Conservation (phyloP, 179 eudicot species). For the Beta corolliflora region DNA sequence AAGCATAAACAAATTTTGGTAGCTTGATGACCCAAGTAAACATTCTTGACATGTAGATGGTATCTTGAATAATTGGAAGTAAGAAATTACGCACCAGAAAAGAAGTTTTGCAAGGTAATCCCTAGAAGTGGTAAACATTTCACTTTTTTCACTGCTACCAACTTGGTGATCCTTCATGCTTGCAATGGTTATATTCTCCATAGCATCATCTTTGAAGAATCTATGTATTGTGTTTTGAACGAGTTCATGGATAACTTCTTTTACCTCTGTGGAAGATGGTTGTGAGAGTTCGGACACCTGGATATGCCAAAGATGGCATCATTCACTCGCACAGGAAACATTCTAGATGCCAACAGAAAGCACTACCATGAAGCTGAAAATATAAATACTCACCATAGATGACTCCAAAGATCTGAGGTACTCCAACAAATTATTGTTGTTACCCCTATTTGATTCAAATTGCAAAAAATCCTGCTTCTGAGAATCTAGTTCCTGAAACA, state of each 20-base stretch:
- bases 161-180: constrained; percentile 39
- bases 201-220: constrained; percentile 56
- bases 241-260: constrained; percentile 72
- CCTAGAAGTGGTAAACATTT: constrained; percentile 64
- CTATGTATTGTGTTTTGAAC: constrained; percentile 53
- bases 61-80: constrained; percentile 11
- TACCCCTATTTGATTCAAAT: constrained; percentile 47
- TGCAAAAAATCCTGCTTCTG: constrained; percentile 53
- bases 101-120: constrained; percentile 92
- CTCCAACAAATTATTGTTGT: constrained; percentile 65
- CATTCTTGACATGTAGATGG: neutral
- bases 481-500: constrained; percentile 64
- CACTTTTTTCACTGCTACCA: constrained; percentile 35
- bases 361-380: constrained; percentile 2
- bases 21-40: neutral
- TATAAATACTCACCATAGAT: constrained; percentile 57
- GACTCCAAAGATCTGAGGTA: constrained; percentile 76
- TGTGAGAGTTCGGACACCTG: constrained; percentile 83
- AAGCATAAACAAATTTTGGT: neutral
- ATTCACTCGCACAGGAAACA: neutral
- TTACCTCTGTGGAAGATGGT: constrained; percentile 82
- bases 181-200: constrained; percentile 40
- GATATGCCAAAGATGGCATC: constrained; percentile 10
- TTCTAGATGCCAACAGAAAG: neutral
- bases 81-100: constrained; percentile 52